Evolutionary conservation across 345 rosid species (phyloP), one percentile per base, ranked within the genome.

Genomic region (Clausena lansium): DNA sequence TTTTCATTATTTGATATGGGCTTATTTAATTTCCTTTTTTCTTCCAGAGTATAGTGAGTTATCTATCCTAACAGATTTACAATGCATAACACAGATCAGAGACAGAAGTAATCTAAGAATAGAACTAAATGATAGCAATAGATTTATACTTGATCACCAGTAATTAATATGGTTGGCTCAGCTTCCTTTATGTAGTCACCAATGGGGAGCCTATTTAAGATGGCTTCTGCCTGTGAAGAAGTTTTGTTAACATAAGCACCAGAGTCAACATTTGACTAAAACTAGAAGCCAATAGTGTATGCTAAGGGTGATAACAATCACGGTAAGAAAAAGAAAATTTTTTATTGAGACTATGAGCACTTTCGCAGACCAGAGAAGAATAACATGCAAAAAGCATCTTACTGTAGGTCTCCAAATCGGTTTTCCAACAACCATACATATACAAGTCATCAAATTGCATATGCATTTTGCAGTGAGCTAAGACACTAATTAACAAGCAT

Each of bases 211-310:
- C 83, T 86, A 77, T 85, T 87, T 83, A 81, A 78, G 83, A 91
- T 91, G 86, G 96, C 92, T 79, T 87, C 92, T 83, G 93, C 94
- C 98, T 93, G 98, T 85, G 79, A 87, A 84, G 81, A 84, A 70
- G 55, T 81, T 76, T 82, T 70, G 77, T 71, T 64, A 79, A 76
- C 59, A 64, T 78, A 79, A 84, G 87, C 39, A 70, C 59, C 77
- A 35, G 33, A 65, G 55, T 73, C 69, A 70, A 61, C 27, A 41
- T 45, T 76, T 9, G 52, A 54, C 71, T 22, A 63, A 20, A 63
- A 35, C 38, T 35, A 33, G 72, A 50, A 65, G 63, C 62, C 45
- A 50, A 50, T 7, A 64, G 28, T 32, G 52, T 47, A n/a, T 35
- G 55, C 27, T 33, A 22, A 52, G 25, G 38, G 62, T 35, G 38